These are phyloP conservation scores for Hippophae rhamnoides DNA, from an alignment of 306 rosid species.

Conservation along the genomic window DNA sequence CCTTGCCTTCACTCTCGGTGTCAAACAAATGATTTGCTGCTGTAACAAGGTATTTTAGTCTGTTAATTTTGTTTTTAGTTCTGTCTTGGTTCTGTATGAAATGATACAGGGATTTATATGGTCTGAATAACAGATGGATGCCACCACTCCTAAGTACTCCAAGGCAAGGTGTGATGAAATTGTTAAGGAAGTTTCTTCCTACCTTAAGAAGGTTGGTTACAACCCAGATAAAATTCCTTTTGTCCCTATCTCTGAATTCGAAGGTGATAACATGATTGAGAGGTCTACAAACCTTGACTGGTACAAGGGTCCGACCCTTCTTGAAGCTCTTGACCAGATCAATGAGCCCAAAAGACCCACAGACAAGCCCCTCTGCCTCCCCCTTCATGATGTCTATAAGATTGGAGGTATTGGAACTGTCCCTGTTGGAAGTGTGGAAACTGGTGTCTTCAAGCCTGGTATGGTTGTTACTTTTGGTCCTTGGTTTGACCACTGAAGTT, in stretches of 20 bases:
- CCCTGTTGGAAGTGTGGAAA: constrained; percentile 90
- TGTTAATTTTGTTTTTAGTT: not conserved
- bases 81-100: not conserved
- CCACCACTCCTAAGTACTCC: constrained; percentile 81
- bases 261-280: constrained; percentile 92
- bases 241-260: constrained; percentile 89
- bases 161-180: constrained; percentile 85
- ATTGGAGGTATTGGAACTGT: constrained; percentile 95
- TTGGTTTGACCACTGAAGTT: constrained; percentile 64
- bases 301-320: constrained; percentile 97
- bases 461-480: constrained; percentile 68
- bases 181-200: constrained; percentile 85
- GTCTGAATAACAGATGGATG: constrained; percentile 54
- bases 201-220: constrained; percentile 85
- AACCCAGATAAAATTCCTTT: constrained; percentile 80
- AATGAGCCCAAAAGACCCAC: constrained; percentile 78
- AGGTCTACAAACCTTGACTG: constrained; percentile 87
- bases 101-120: not conserved
- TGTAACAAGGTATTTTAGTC: not conserved
- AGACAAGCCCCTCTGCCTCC: constrained; percentile 83
- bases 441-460: constrained; percentile 64
- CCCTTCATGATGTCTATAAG: constrained; percentile 97
- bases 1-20: constrained; percentile 69
- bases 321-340: constrained; percentile 73
- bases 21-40: not conserved